These are phyloP conservation scores for Rhinocladiella similis DNA, from an alignment of 2,329 filamentous ascomycete species.

Conservation along the genomic window DNA sequence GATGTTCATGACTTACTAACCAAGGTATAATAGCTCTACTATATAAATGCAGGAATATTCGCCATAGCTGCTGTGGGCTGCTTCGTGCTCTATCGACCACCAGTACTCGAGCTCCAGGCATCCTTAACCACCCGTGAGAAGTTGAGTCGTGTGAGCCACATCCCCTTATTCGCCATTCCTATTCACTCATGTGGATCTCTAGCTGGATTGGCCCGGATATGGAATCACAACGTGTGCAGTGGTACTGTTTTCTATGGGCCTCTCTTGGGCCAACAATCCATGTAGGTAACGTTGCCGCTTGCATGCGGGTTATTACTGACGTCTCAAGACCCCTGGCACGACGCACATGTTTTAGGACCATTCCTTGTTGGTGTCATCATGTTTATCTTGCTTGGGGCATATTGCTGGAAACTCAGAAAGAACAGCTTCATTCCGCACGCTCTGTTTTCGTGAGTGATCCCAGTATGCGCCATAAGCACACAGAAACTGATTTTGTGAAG, in stretches of 20 bases:
- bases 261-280: constrained; percentile 14
- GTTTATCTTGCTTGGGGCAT: constrained; percentile 7
- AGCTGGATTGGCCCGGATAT: constrained; percentile 14
- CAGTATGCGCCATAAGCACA: not conserved
- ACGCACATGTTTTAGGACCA: constrained; percentile 6
- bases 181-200: not conserved
- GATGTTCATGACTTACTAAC: too few species aligned
- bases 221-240: constrained; percentile 8
- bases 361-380: not conserved
- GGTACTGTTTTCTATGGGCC: constrained; percentile 10
- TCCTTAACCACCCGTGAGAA: constrained; percentile 2
- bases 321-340: constrained; percentile 2
- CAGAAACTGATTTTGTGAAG: constrained; percentile 4
- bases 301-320: constrained; percentile 1
- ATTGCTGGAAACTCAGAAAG: constrained; percentile 10
- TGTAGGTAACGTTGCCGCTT: not conserved
- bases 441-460: constrained; percentile 10
- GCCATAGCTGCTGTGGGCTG: constrained; percentile 5
- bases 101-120: constrained; percentile 6
- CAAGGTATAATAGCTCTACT: constrained; percentile 3
- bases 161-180: too few species aligned
- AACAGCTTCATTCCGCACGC: constrained; percentile 15
- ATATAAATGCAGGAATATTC: constrained; percentile 13
- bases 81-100: constrained; percentile 9
- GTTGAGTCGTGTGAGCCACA: constrained; percentile 3